phyloP scores from a whole-genome alignment of 1,284 basidiomycete genomes.

The Meripilus lineatus region DNA sequence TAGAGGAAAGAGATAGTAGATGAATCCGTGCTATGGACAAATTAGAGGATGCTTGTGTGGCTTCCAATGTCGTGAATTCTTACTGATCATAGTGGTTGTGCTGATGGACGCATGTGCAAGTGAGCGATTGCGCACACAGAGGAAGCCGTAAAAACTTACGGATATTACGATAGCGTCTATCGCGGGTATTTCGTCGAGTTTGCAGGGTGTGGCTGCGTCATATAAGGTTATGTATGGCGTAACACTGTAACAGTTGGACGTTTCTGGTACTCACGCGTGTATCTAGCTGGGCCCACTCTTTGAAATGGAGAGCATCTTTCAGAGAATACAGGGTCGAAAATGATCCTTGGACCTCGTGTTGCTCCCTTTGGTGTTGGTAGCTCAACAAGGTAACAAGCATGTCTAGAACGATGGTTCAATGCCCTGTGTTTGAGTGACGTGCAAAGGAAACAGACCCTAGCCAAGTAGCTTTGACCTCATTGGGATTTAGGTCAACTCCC shows the following conservation, averaged over 20 bases:
- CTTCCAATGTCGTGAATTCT: conserved; percentile 15
- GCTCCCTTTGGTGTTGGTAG: conserved; percentile 41
- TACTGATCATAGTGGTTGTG: conserved; percentile 74
- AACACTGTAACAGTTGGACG: neutral
- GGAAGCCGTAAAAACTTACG: conserved; percentile 26
- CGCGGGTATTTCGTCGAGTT: conserved; percentile 55
- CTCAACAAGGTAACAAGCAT: conserved; percentile 71
- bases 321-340: conserved; percentile 72
- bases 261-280: conserved; percentile 38
- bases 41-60: neutral
- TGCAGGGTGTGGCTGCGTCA: conserved; percentile 43
- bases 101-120: conserved; percentile 19
- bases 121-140: neutral
- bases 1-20: conserved; percentile 44
- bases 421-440: no score
- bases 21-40: conserved; percentile 42
- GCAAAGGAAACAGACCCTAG: conserved; percentile 35
- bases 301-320: conserved; percentile 56
- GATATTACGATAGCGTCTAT: conserved; percentile 63
- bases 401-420: conserved; percentile 22
- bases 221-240: neutral
- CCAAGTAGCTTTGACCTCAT: conserved; percentile 61
- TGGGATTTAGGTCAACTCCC: conserved; percentile 13
- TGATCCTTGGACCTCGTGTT: conserved; percentile 51
- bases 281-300: conserved; percentile 51